These are phyloP conservation scores for Claviceps africana DNA, from an alignment of 2,329 filamentous ascomycete genomes.

Conservation along the genomic window DNA sequence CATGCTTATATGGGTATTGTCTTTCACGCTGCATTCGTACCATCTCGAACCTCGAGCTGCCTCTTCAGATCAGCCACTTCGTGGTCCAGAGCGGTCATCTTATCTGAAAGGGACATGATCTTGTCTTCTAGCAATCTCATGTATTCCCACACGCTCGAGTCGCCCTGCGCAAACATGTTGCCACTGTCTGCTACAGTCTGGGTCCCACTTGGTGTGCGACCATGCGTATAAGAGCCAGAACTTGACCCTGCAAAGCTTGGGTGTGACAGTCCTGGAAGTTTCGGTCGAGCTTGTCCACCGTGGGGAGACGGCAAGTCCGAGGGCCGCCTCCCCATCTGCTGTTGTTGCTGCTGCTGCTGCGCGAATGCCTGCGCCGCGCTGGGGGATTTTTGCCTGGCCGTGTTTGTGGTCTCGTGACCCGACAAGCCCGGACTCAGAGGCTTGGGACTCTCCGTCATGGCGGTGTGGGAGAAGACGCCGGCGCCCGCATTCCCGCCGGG, in stretches of 20 bases:
- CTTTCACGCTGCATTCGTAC: slow-evolving; percentile 6
- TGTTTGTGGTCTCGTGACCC: slow-evolving; percentile 36
- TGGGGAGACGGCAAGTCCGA: slow-evolving; percentile 43
- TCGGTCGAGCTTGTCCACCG: slow-evolving; percentile 25
- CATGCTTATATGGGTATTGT: no score
- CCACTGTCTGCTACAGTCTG: slow-evolving; percentile 45
- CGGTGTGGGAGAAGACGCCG: slow-evolving; percentile 55
- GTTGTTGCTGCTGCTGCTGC: slow-evolving; percentile 35
- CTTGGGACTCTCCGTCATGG: slow-evolving; percentile 78
- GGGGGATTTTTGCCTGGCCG: slow-evolving; percentile 48
- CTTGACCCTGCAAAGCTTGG: slow-evolving; percentile 19
- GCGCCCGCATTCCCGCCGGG: slow-evolving; percentile 32
- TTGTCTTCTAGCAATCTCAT: slow-evolving; percentile 55
- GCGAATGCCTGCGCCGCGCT: slow-evolving; percentile 51
- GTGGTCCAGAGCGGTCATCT: slow-evolving; percentile 19
- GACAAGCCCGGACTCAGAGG: slow-evolving; percentile 55
- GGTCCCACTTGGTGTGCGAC: slow-evolving; percentile 31
- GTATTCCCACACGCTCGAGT: slow-evolving; percentile 56
- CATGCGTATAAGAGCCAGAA: slow-evolving; percentile 18
- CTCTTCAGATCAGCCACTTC: slow-evolving; percentile 21
- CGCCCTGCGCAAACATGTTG: slow-evolving; percentile 50
- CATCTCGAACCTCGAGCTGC: slow-evolving; percentile 19
- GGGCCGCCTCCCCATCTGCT: slow-evolving; percentile 31
- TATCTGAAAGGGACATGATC: slow-evolving; percentile 23
- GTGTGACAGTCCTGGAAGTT: slow-evolving; percentile 23